Evolutionary conservation across 352 stramenopile genomes (phyloP).

Genomic region (Globisporangium cylindrosporum): DNA sequence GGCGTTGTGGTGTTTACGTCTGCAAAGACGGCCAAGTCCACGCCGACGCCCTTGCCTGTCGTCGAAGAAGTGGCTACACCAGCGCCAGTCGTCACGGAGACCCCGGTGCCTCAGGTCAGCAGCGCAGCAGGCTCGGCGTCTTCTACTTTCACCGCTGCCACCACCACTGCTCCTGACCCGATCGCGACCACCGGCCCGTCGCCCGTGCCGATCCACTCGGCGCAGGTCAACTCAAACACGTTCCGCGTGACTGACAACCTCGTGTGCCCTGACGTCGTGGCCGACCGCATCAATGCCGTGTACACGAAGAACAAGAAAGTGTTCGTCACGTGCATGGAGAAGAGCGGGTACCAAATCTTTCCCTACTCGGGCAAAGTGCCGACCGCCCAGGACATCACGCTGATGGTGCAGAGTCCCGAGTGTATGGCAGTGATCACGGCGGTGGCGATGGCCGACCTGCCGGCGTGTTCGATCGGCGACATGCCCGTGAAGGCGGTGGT

Average conservation of each 20-base stretch:
- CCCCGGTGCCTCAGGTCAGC: neutral
- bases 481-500: constrained; percentile 52
- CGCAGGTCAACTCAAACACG: constrained; percentile 33
- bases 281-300: constrained; percentile 35
- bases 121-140: neutral
- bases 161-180: neutral
- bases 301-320: constrained; percentile 47
- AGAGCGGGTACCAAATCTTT: constrained; percentile 58
- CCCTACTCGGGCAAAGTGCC: constrained; percentile 53
- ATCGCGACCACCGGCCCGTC: neutral
- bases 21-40: constrained; percentile 1
- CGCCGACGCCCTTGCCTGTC: neutral
- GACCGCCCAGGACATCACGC: constrained; percentile 29
- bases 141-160: neutral
- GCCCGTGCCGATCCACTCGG: constrained; percentile 28
- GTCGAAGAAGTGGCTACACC: neutral
- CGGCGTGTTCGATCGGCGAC: constrained; percentile 46
- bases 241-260: constrained; percentile 48
- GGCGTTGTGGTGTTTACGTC: neutral
- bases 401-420: constrained; percentile 37
- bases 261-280: constrained; percentile 38
- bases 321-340: constrained; percentile 44
- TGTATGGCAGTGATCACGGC: constrained; percentile 55
- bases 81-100: neutral
- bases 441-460: constrained; percentile 37